phyloP scores from a whole-genome alignment of 768 basidiomycete genomes.

The Boletus bicolor region DNA sequence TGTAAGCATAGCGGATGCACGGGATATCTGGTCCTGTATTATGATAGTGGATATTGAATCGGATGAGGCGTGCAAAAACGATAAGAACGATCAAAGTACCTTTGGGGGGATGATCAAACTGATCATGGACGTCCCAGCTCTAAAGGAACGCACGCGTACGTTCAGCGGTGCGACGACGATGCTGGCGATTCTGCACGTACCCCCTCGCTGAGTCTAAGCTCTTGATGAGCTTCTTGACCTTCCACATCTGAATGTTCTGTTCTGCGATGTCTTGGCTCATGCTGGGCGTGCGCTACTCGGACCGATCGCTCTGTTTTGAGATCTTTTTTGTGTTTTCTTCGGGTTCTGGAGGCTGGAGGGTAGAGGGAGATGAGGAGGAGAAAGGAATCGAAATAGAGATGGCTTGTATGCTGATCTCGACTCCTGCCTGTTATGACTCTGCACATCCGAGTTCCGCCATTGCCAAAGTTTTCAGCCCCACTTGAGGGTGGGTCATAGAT shows the following conservation, averaged over 20 bases:
- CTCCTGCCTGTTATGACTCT: neutral
- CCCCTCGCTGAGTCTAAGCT: conserved; percentile 83
- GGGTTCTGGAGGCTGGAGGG: conserved; percentile 19
- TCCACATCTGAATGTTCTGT: conserved; percentile 98
- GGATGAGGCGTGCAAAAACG: neutral
- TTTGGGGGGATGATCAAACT: conserved; percentile 96
- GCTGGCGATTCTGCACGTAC: conserved; percentile 16
- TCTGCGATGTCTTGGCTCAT: conserved; percentile 87
- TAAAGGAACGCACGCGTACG: conserved; percentile 30
- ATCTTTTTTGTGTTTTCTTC: conserved; percentile 9
- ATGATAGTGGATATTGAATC: conserved; percentile 1
- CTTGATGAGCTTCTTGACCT: conserved; percentile 99
- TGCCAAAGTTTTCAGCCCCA: neutral
- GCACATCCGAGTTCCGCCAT: conserved; percentile 14
- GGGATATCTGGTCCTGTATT: conserved; percentile 85
- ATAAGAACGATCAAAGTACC: conserved; percentile 39
- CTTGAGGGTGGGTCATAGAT: conserved; percentile 24
- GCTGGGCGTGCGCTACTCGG: conserved; percentile 36
- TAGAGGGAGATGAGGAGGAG: conserved; percentile 19
- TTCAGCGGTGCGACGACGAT: conserved; percentile 18
- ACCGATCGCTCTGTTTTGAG: conserved; percentile 9
- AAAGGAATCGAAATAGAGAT: neutral
- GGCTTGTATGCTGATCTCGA: conserved; percentile 1
- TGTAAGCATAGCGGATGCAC: conserved; percentile 92
- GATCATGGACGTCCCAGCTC: conserved; percentile 98